Percentiles rank a stretch among this genome's conserved stretches.
Conservation (phyloP, 108 stramenopile species). For the Nitzschia putrida region DNA sequence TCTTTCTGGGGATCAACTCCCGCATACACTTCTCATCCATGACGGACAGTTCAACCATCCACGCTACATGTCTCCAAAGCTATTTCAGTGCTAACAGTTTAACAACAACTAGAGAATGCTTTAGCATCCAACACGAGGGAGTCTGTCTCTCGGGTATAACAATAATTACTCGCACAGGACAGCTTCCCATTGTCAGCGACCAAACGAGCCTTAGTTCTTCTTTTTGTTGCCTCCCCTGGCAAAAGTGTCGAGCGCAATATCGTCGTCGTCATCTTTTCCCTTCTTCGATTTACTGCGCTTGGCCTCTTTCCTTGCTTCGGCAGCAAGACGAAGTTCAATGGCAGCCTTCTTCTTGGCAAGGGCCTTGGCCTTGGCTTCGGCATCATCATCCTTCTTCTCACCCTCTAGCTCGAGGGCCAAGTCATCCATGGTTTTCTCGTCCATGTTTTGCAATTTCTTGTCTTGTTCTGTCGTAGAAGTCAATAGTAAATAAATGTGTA, state of each 20-base stretch:
- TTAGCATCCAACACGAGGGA: too few species aligned
- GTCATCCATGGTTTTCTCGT: slow-evolving; percentile 47
- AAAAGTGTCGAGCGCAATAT: slow-evolving; percentile 42
- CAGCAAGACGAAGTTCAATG: slow-evolving; percentile 42
- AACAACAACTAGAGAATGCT: too few species aligned
- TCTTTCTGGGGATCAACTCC: too few species aligned
- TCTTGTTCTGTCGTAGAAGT: slow-evolving; percentile 25
- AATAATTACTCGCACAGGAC: too few species aligned
- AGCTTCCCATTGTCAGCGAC: too few species aligned
- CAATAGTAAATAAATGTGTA: not conserved
- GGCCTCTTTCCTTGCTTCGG: slow-evolving; percentile 44
- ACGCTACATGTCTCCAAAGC: too few species aligned
- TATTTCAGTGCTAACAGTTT: too few species aligned
- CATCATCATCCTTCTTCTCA: slow-evolving; percentile 32
- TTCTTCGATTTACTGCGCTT: slow-evolving; percentile 40
- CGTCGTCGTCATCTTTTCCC: slow-evolving; percentile 46
- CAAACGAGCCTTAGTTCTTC: slow-evolving; percentile 25
- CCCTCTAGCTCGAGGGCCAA: slow-evolving; percentile 38
- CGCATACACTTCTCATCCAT: too few species aligned
- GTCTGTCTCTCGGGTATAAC: too few species aligned
- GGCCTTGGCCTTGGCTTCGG: slow-evolving; percentile 43
- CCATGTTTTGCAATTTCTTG: slow-evolving; percentile 51
- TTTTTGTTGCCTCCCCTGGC: slow-evolving; percentile 37
- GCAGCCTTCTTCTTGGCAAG: slow-evolving; percentile 50
- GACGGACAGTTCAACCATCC: too few species aligned